Conservation (phyloP, 2,329 filamentous ascomycete species). For the Salinomyces thailandicus region DNA sequence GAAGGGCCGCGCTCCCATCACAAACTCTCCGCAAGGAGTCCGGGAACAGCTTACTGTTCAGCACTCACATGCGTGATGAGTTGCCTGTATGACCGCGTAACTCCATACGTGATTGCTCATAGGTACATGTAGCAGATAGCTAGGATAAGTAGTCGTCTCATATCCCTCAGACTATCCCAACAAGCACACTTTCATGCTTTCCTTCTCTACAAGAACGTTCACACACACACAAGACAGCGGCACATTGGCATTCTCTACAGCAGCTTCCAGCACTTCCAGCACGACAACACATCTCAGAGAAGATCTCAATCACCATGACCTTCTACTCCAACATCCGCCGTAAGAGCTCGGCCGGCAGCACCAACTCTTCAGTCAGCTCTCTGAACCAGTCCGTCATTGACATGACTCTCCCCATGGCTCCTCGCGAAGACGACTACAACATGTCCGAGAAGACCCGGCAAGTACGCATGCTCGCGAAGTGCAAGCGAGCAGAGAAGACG, state of each 20-base stretch:
- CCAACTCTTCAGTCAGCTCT: conserved; percentile 14
- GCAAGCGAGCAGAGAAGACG: conserved; percentile 16
- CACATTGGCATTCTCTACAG: too few relatives aligned
- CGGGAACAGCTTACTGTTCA: background rate
- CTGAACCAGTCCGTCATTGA: conserved; percentile 14
- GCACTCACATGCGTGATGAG: background rate
- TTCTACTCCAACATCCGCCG: conserved; percentile 16
- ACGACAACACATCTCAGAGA: conserved; percentile 11
- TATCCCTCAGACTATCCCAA: too few relatives aligned
- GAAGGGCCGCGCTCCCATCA: background rate
- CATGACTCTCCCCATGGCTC: conserved; percentile 22
- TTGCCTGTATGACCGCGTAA: conserved; percentile 5
- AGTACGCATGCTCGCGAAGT: conserved; percentile 19
- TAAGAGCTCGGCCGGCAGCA: conserved; percentile 15
- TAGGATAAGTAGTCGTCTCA: too few relatives aligned
- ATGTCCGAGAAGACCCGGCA: conserved; percentile 20
- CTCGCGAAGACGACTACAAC: conserved; percentile 22
- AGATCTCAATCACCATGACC: conserved; percentile 12
- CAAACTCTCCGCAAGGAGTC: too few relatives aligned
- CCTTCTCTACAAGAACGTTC: too few relatives aligned
- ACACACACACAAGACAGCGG: too few relatives aligned
- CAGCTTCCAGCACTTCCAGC: conserved; percentile 6
- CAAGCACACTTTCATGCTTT: too few relatives aligned
- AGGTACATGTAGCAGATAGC: too few relatives aligned
- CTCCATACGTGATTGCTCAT: conserved; percentile 3